Base-by-base conservation (phyloP, 2,329 filamentous ascomycete species). In the Arthrobotrys conoides region DNA sequence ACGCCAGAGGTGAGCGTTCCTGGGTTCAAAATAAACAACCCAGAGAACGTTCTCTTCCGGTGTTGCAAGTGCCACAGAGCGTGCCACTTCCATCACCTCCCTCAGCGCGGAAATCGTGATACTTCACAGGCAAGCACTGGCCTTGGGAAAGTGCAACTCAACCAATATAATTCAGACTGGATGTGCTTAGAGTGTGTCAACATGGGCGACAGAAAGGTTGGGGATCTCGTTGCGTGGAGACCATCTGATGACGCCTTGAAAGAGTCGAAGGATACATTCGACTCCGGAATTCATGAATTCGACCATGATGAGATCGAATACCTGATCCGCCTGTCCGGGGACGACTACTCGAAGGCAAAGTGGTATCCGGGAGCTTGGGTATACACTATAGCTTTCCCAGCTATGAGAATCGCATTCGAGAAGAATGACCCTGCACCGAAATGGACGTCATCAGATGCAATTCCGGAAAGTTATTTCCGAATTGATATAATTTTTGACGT, bases 351-450 rank as follows among this genome's bases (percentile, higher is more conserved):
- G 80, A 91, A 93, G 80, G 93, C 92, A 67, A 87, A 87, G 5
- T 99, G 96, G 96, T 92, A 93, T 88, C 90, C 93, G 9, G 96
- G 95, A 12, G 88, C 91, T 16, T 99, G 96, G 96, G 88, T 97
- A 0, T 95, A 89, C 87, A 93, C 94, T 5, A 87, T 91, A 9
- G 88, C 89, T 16, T 85, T 88, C 12, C 82, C 85, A 2, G 73
- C 84, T 0, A 96, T 92, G 90, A 90, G 93, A 16, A 89, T 87
- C 9, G 87, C 93, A 0, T 99, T 98, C 83, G 86, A 88, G 71
- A 96, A 92, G 83, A 90, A 90, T 20, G 88, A 88, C 48, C 84
- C 88, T 6, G 84, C 89, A 38, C 91, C 93, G 0, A 92, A 91
- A 82, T 90, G 91, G 87, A 90, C 89, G 0, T 88, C 88, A 0